Percentiles rank a stretch among this genome's conserved stretches.
Evolutionary conservation across 345 rosid genomes (phyloP).

Genomic region (Toxicodendron radicans): DNA sequence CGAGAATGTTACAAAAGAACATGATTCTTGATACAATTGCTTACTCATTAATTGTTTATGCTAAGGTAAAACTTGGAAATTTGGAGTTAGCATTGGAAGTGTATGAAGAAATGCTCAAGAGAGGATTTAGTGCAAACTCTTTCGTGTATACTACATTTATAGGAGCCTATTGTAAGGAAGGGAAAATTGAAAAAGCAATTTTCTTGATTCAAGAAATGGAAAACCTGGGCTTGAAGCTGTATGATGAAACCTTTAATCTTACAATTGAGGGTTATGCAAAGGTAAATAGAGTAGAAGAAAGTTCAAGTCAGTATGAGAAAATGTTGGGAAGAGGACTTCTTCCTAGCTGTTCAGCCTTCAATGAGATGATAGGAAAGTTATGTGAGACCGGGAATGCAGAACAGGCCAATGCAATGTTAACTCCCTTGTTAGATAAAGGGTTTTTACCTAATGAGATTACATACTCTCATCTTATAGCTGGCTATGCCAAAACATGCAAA

Average conservation of each 20-base stretch:
- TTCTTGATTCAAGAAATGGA: slow-evolving; percentile 56
- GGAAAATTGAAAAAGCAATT: slow-evolving; percentile 48
- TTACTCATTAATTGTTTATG: slow-evolving; percentile 56
- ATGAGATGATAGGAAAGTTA: slow-evolving; percentile 48
- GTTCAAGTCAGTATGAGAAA: slow-evolving; percentile 44
- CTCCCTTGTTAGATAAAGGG: slow-evolving; percentile 52
- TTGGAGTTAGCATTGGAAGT: slow-evolving; percentile 49
- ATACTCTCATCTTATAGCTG: slow-evolving; percentile 46
- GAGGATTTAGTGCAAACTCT: slow-evolving; percentile 61
- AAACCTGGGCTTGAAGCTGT: slow-evolving; percentile 46
- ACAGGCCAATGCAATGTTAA: slow-evolving; percentile 48
- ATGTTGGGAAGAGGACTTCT: slow-evolving; percentile 48
- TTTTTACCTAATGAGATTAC: slow-evolving; percentile 51
- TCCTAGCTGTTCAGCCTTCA: slow-evolving; percentile 57
- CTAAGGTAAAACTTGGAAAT: slow-evolving; percentile 44
- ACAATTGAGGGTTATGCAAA: slow-evolving; percentile 55
- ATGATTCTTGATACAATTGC: slow-evolving; percentile 69
- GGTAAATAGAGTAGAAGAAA: slow-evolving; percentile 43
- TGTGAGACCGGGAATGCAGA: slow-evolving; percentile 39
- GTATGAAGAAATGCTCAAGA: slow-evolving; percentile 65
- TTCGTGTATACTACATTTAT: slow-evolving; percentile 60
- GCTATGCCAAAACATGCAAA: slow-evolving; percentile 44
- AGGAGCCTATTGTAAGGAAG: slow-evolving; percentile 41
- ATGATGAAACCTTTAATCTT: slow-evolving; percentile 52
- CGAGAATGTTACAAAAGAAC: slow-evolving; percentile 66